Evolutionary conservation across 371 early-diverging fungal genomes (phyloP), one percentile per base, ranked within the genome.

Genomic region (Actinomucor elegans): DNA sequence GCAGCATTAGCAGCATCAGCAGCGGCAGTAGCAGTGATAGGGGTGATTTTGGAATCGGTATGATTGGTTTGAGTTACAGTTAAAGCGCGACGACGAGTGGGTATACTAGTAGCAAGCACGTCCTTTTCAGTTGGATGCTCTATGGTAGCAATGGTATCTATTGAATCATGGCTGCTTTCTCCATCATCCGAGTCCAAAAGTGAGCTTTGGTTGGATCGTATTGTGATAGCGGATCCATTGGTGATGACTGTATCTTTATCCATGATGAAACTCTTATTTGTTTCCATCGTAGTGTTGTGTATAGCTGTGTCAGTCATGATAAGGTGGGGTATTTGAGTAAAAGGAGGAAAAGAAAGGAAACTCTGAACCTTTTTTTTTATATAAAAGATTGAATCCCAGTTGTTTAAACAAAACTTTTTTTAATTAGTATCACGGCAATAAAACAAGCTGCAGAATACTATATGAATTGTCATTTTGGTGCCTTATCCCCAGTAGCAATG

Each of bases 41-140:
- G n/a, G n/a, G n/a, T n/a, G n/a, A n/a, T 49, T 37, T 18, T 20
- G 36, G 15, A 23, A 27, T 29, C 29, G 21, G 46, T 18, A 23
- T 17, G 36, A 24, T 46, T 41, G 20, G 52, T 42, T 45, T 56
- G 52, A 32, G 65, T 60, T 18, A 65, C 61, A 12, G 65, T 65
- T 46, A 60, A 41, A 31, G 56, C 56, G 32, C 65, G 55, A 48
- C 43, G 33, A 10, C 65, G 56, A 1, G 37, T 29, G 21, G 23
- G 27, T 35, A 33, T 45, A 23, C 28, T 48, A 14, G 42, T 48
- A 18, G 38, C 40, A 2, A 31, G 23, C 5, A 34, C 37, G 18
- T 51, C 57, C 35, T 47, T 48, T 38, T 55, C 50, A 32, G 52
- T 52, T 20, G 52, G 35, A 5, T 38, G 28, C 21, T 50, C 38